phyloP scores from a whole-genome alignment of 164 flowering plant species.

The Echeveria elegans region DNA sequence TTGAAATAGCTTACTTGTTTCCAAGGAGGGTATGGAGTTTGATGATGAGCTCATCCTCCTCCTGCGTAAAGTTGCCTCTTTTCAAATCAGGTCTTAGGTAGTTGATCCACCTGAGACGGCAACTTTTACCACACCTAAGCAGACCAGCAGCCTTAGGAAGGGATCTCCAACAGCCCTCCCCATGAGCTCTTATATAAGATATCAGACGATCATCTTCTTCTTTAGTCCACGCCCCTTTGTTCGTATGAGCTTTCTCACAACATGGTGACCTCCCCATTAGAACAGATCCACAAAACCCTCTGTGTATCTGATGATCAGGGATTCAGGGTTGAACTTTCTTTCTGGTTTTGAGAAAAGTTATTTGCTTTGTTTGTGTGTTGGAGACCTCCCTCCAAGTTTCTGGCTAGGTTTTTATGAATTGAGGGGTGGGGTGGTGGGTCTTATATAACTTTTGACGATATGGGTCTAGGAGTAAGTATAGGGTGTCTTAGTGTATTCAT shows the following conservation, averaged over 20 bases:
- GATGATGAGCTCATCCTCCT: constrained; percentile 93
- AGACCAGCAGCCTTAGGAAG: constrained; percentile 99
- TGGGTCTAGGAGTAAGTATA: background rate
- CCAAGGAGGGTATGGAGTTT: constrained; percentile 91
- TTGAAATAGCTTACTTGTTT: constrained; percentile 68
- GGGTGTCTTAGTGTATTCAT: background rate
- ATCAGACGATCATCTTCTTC: constrained; percentile 94
- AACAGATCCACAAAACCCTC: background rate
- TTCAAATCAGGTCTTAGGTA: constrained; percentile 91
- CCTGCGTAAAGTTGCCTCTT: constrained; percentile 87
- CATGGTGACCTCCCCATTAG: constrained; percentile 90
- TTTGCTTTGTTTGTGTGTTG: background rate
- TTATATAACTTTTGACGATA: constrained; percentile 3
- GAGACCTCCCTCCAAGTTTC: background rate
- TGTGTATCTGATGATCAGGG: background rate
- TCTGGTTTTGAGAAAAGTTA: background rate
- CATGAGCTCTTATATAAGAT: constrained; percentile 80
- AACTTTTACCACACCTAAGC: constrained; percentile 91
- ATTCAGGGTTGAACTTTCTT: background rate
- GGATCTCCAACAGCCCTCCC: constrained; percentile 98
- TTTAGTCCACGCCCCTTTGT: constrained; percentile 99
- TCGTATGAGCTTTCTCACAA: constrained; percentile 97
- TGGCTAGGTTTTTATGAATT: background rate
- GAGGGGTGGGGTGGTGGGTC: background rate
- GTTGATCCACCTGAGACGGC: constrained; percentile 95